phyloP scores from a whole-genome alignment of 2,329 filamentous ascomycete genomes.

The Arthroderma sp. region DNA sequence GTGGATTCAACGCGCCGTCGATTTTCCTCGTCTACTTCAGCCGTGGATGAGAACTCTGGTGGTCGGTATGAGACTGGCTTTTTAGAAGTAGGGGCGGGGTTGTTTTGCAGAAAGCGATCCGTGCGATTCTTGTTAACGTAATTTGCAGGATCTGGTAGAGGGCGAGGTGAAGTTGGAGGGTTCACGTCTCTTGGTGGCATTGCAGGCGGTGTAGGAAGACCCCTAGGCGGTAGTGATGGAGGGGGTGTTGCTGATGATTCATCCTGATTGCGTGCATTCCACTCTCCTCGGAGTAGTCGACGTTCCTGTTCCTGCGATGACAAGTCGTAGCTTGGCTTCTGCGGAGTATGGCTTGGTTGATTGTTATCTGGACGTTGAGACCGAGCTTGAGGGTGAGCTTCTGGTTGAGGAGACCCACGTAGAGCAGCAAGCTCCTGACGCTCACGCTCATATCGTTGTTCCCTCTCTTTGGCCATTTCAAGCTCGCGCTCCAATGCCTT shows the following conservation, averaged over 20 bases:
- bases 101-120: constrained; percentile 44
- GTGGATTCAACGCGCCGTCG: constrained; percentile 44
- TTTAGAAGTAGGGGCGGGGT: constrained; percentile 38
- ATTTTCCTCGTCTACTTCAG: constrained; percentile 46
- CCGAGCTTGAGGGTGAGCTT: neutral
- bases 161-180: constrained; percentile 23
- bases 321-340: constrained; percentile 40
- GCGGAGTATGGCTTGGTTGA: constrained; percentile 18
- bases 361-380: neutral
- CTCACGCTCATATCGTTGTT: constrained; percentile 51
- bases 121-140: constrained; percentile 37
- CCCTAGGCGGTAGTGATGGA: constrained; percentile 16
- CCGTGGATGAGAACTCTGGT: constrained; percentile 39
- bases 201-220: constrained; percentile 18
- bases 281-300: constrained; percentile 46
- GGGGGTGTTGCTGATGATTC: constrained; percentile 12
- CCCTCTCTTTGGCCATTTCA: constrained; percentile 54
- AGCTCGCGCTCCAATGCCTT: constrained; percentile 67
- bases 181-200: constrained; percentile 9
- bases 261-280: constrained; percentile 33
- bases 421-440: constrained; percentile 39
- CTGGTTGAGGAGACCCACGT: constrained; percentile 8
- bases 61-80: constrained; percentile 31
- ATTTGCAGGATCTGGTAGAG: constrained; percentile 38
- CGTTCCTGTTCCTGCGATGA: constrained; percentile 51